Conservation (phyloP, 331 rosid genomes). For the Acacia concinna region DNA sequence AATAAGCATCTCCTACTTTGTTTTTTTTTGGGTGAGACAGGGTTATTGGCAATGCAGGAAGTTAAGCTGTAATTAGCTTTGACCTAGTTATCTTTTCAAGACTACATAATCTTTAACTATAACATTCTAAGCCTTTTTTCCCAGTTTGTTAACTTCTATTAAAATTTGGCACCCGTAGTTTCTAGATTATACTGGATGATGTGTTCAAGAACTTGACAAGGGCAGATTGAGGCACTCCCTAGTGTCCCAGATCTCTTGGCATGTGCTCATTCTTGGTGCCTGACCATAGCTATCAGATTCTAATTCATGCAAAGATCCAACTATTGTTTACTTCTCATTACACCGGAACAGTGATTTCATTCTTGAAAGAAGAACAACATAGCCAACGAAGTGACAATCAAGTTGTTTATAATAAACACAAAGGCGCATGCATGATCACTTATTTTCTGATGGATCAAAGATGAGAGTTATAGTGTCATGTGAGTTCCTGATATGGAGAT, state of each 20-base stretch:
- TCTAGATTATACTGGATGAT: neutral
- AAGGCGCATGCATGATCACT: neutral
- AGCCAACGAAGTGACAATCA: neutral
- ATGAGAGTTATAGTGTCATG: neutral
- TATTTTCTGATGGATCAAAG: neutral
- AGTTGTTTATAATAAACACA: neutral
- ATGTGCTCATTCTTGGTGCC: neutral
- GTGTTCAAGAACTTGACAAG: neutral
- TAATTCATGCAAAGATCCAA: constrained; percentile 1
- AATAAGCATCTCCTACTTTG: neutral
- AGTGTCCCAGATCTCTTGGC: neutral
- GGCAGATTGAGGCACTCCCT: neutral
- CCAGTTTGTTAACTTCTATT: neutral
- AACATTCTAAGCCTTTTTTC: neutral
- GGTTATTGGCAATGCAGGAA: neutral
- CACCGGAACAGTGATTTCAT: neutral
- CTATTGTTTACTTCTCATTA: neutral
- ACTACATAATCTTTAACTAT: neutral
- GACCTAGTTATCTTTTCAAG: neutral
- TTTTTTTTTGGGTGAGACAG: neutral
- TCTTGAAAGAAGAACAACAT: neutral
- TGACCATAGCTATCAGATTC: constrained; percentile 23
- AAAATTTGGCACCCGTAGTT: neutral
- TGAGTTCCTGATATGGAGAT: neutral
- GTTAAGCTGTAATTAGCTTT: neutral